Evolutionary conservation across 306 rosid genomes (phyloP), one percentile per base, ranked within the genome.

Genomic region (Pterocarpus macrocarpus): DNA sequence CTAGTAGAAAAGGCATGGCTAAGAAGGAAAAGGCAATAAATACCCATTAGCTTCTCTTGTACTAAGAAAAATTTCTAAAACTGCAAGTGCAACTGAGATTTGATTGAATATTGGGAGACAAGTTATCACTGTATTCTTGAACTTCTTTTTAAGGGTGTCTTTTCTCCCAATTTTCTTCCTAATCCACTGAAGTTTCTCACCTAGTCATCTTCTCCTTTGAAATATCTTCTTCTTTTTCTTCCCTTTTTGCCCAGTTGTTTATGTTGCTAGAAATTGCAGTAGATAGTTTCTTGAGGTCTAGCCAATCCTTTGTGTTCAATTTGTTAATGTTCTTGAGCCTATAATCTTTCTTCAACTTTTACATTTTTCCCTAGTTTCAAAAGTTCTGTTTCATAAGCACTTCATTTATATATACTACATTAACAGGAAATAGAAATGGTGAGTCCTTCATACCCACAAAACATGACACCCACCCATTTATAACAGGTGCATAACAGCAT

Each of bases 371-470:
- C 38, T 56, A 1, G 70, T 63, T 43, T 35, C 9, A 12, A 9
- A 45, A 77, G 49, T 76, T 16, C 13, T 33, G 34, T 69, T 73
- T 79, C 43, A n/a, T 53, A 34, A 55, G 67, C 68, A 79, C 66
- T 75, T n/a, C 39, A 78, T 64, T 35, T 32, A 59, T 49, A 66
- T 28, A 36, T 45, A 17, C 59, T 62, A 62, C 55, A 43, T 64
- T 30, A 50, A 39, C 69, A 17, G 69, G 78, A 13, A 59, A 52
- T n/a, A 38, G 47, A 69, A 38, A 13, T 74, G 33, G 35, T 35
- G 81, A 63, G 61, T 73, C 76, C 17, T 49, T 83, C 33, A 53
- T 65, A 34, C 68, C 49, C 53, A 59, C 36, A 30, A 68, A 79
- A 59, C 52, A 71, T 75, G 76, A 57, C 30, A 38, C 52, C 33